Evolutionary conservation across 805 yeast genomes (phyloP).

Genomic region (Pichia occidentalis): DNA sequence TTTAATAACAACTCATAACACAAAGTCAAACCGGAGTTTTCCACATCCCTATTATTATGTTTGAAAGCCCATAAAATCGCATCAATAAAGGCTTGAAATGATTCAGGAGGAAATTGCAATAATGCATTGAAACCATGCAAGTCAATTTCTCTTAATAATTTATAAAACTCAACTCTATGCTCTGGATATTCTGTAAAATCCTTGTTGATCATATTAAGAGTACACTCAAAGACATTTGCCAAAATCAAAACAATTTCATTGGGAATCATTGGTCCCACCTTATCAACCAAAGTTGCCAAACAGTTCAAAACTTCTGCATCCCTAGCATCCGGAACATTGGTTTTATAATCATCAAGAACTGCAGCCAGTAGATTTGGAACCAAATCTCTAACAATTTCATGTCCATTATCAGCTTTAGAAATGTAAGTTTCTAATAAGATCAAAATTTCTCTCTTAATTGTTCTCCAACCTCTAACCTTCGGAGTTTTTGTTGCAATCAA

Average conservation of each 20-base stretch:
- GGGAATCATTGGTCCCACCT: slow-evolving; percentile 83
- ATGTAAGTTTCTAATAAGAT: slow-evolving; percentile 85
- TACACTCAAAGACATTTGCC: slow-evolving; percentile 89
- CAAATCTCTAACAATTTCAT: slow-evolving; percentile 76
- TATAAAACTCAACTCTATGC: slow-evolving; percentile 94
- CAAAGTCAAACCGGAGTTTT: slow-evolving; percentile 79
- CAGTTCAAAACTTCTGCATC: slow-evolving; percentile 97
- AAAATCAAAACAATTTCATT: slow-evolving; percentile 82
- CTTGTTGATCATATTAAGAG: slow-evolving; percentile 90
- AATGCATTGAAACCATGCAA: slow-evolving; percentile 79
- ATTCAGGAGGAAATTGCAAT: slow-evolving; percentile 81
- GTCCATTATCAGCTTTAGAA: slow-evolving; percentile 76
- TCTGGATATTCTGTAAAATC: slow-evolving; percentile 97
- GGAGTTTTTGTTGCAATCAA: slow-evolving; percentile 91
- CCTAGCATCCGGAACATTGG: slow-evolving; percentile 91
- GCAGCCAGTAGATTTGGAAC: slow-evolving; percentile 79
- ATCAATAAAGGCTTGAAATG: slow-evolving; percentile 84
- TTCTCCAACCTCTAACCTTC: slow-evolving; percentile 88
- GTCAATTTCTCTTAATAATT: slow-evolving; percentile 80
- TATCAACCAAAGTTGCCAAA: slow-evolving; percentile 81
- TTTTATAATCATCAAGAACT: slow-evolving; percentile 80
- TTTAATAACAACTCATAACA: slow-evolving; percentile 79
- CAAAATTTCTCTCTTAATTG: slow-evolving; percentile 90
- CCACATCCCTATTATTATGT: slow-evolving; percentile 96
- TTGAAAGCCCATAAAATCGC: slow-evolving; percentile 98